Evolutionary conservation across 176 grass and related monocot species (phyloP), one percentile per base, ranked within the genome.

Genomic region (Lolium rigidum): DNA sequence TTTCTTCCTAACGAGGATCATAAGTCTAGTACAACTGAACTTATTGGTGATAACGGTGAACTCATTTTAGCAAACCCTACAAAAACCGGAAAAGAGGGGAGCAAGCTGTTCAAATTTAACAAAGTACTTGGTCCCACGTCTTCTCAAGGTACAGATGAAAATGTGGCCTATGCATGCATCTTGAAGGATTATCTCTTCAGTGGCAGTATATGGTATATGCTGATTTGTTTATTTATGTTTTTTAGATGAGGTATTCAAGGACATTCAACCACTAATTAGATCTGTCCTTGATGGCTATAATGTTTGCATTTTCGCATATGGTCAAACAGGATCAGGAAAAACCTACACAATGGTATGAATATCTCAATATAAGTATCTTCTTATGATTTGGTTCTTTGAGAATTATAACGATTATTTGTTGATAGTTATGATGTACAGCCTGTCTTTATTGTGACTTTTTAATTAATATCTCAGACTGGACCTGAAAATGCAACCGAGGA

Each of bases 321-420:
- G 96, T 82, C 96, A 98, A 85, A 98, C 96, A 82, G 96, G 93
- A 92, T 98, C 93, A 35, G 96, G 96, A 9, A 98, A 98, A 95
- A 98, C 96, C 13, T 98, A 98, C 69, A 98, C 96, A 46, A 98
- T 98, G 96, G 96, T 98, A 98, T 12, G 68, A 39, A 57, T 8
- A 28, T 83, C 12, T 65, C 6, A n/a, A 48, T 49, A 83, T 6
- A 37, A n/a, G 11, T 83, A 74, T 65, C 14, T 84, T 74, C 21
- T 37, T 75, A 13, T 51, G 1, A 57, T 50, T 84, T 65, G 2
- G 15, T 56, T 84, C 12, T 69, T 76, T 74, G 7, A 75, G 1
- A 83, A 62, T 69, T 26, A 76, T 2, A n/a, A 59, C 0, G n/a
- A 13, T 9, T 77, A 26, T 78, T 77, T 52, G 28, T 57, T 50